Evolutionary conservation across 2,329 filamentous ascomycete genomes (phyloP), one percentile per base, ranked within the genome.

Genomic region (Exophiala alcalophila): DNA sequence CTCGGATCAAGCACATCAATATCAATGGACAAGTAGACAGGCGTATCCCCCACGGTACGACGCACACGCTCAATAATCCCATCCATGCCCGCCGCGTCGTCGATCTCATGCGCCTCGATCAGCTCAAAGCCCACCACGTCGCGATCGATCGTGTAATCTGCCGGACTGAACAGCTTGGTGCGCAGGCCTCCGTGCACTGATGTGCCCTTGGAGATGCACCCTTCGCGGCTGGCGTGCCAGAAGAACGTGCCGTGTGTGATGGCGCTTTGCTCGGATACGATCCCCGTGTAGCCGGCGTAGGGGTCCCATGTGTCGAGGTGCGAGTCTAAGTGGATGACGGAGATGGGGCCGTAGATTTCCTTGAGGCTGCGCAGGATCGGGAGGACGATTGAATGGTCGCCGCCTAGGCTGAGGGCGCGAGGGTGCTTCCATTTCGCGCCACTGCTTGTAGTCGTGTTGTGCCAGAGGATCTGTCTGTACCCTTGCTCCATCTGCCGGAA

Each of bases 191-290:
- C 87, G 61, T 94, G 87, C 64, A 94, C 89, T 66, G 89, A 91
- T 52, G 78, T 84, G 67, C 91, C 84, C 59, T 92, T 94, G 50
- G 74, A 73, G 12, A 94, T 72, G 10, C 92, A 71, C 2, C 87
- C 87, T 61, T 92, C 85, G 65, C 81, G 77, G 0, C 83, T 68
- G 0, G 86, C 87, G 61, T 91, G 85, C 67, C 83, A 92, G 68
- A 94, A 94, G 70, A 91, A 92, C 1, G 86, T 92, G 27, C 87
- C 87, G 67, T 92, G 86, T 66, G 92, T 94, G 68, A 94, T 82
- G 51, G 75, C 75, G 16, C 86, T 86, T 26, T 81, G 78, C 47
- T 89, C 77, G 18, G 79, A 84, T 0, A 86, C 86, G 0, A 84
- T 81, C 19, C 86, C 87, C 35, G 87, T 87, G 57, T 94, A 94